These are phyloP conservation scores for Tetrahymena borealis DNA, from an alignment of 73 alveolate species.

Conservation along the genomic window DNA sequence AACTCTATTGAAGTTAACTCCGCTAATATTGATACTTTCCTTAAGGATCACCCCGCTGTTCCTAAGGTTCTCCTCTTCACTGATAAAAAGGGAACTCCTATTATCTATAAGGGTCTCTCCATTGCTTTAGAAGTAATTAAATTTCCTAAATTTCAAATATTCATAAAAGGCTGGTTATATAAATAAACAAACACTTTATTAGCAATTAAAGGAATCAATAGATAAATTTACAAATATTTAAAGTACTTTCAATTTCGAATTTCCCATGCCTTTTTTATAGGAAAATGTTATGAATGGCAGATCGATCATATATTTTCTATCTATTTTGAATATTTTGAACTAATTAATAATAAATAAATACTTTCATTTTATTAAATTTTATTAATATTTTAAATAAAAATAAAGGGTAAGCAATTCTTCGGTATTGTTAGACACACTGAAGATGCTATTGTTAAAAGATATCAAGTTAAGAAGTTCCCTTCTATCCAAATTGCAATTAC, in stretches of 20 bases:
- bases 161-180: no score
- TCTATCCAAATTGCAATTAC: constrained; percentile 63
- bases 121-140: constrained; percentile 62
- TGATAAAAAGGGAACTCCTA: constrained; percentile 88
- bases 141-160: neutral
- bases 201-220: no score
- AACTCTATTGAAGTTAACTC: constrained; percentile 77
- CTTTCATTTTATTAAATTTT: neutral
- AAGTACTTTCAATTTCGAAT: neutral
- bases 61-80: constrained; percentile 92
- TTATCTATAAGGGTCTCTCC: constrained; percentile 82
- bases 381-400: neutral
- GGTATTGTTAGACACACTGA: constrained; percentile 84
- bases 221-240: no score
- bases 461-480: constrained; percentile 86
- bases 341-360: no score
- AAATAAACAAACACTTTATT: no score
- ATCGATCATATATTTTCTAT: no score
- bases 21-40: constrained; percentile 81
- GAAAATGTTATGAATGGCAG: no score
- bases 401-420: constrained; percentile 70
- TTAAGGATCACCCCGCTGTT: constrained; percentile 75
- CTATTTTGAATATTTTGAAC: no score
- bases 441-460: constrained; percentile 70
- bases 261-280: no score